A percentile compares a stretch with the other conserved stretches of the same genome.
These are phyloP conservation scores for Podaxis pistillaris DNA, from an alignment of 768 basidiomycete species.

Conservation along the genomic window DNA sequence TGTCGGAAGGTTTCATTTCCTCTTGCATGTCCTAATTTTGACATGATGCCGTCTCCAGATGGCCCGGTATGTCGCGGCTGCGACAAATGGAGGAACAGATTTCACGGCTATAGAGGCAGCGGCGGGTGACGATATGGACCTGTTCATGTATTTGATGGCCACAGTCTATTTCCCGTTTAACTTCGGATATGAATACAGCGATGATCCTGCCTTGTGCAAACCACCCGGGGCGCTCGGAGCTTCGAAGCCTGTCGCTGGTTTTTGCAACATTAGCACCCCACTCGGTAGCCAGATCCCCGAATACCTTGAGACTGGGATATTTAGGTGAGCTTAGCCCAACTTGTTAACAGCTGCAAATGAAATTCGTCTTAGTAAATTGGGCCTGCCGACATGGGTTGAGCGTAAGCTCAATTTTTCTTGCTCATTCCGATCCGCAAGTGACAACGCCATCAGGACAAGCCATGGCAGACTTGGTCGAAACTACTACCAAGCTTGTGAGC, in stretches of 20 bases:
- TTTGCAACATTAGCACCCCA: background rate
- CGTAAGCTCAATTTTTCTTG: background rate
- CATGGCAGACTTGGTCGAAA: background rate
- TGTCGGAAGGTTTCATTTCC: background rate
- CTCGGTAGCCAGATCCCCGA: background rate
- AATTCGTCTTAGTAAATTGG: background rate
- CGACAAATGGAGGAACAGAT: background rate
- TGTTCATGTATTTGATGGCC: background rate
- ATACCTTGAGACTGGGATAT: background rate
- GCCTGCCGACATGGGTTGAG: background rate
- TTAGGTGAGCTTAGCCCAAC: background rate
- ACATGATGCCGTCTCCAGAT: background rate
- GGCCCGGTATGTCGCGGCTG: background rate
- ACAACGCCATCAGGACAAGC: background rate
- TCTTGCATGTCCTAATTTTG: background rate
- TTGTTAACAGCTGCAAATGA: background rate
- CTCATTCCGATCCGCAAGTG: background rate
- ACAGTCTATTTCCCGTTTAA: background rate
- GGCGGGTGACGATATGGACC: background rate
- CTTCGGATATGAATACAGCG: background rate
- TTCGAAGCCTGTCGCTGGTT: background rate
- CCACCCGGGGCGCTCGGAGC: background rate
- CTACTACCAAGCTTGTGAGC: background rate
- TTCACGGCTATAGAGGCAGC: background rate
- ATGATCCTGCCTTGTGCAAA: background rate